Conservation (phyloP, 2,329 filamentous ascomycete species). For the Beauveria australis region DNA sequence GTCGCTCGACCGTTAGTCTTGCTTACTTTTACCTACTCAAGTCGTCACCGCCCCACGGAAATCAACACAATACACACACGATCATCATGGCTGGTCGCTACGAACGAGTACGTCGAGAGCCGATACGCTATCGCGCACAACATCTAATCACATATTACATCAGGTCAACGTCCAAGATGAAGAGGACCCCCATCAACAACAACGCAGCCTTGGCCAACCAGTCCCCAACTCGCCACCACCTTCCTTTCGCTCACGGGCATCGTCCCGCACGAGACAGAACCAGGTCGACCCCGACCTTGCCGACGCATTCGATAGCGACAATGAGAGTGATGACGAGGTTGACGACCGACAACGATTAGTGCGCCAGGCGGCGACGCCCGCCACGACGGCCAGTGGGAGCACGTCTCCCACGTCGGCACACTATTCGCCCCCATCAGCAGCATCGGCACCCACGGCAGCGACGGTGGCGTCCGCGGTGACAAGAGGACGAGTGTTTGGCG, state of each 20-base stretch:
- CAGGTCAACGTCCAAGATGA: conserved; percentile 54
- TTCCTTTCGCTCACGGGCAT: conserved; percentile 80
- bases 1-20: background rate
- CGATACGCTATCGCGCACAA: background rate
- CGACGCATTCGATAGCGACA: conserved; percentile 84
- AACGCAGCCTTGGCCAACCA: conserved; percentile 22
- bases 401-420: conserved; percentile 15
- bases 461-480: conserved; percentile 13
- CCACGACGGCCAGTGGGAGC: conserved; percentile 14
- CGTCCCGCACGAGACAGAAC: conserved; percentile 39
- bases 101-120: conserved; percentile 41
- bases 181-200: conserved; percentile 30
- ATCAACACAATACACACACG: conserved; percentile 15
- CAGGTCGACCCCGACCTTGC: conserved; percentile 71
- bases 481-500: conserved; percentile 48
- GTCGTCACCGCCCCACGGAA: background rate
- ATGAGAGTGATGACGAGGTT: conserved; percentile 60
- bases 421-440: conserved; percentile 21
- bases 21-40: background rate
- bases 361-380: conserved; percentile 44
- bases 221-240: conserved; percentile 60
- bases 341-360: conserved; percentile 85
- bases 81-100: conserved; percentile 45
- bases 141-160: conserved; percentile 14
- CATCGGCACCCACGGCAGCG: conserved; percentile 26